Base-by-base conservation (phyloP, 192 early-diverging fungal species). In the Dissophora globulifera region DNA sequence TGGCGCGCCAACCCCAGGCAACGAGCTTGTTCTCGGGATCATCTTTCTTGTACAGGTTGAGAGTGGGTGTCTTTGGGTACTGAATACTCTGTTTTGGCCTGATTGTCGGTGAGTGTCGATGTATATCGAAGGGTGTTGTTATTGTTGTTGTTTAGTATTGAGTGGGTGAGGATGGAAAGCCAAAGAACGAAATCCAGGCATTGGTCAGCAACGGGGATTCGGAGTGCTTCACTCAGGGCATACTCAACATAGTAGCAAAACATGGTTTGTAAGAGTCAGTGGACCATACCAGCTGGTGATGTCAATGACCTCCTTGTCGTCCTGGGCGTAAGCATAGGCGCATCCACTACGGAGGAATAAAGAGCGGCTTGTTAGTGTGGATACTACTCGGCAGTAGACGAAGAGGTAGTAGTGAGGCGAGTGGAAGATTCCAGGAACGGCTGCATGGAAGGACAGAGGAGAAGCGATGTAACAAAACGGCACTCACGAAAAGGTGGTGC, bases 31-130 rank as follows among this genome's bases (percentile, higher is more conserved):
- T 79, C 30, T 69, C 67, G 42, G 67, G 67, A 27, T 71, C 72
- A 45, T 67, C 78, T 13, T 82, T 79, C 48, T 61, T 59, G 66
- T 82, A 82, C 35, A 82, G 58, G 41, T 69, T 66, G 33, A 82
- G 58, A 17, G 81, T 82, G 16, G 81, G 81, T 19, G 78, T 80
- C 46, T 82, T 82, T 47, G 78, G 78, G 64, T 82, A 82, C 45
- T 69, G 67, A 43, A 69, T 69, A 30, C 60, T 62, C 40, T 78
- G 75, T 38, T 63, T 69, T 1, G 67, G 67, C 76, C 76, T 79
- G 53, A 19, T 22, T 13, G 33, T 17, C 46, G 46, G 15, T 2
- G n/a, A n/a, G n/a, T n/a, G n/a, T n/a, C n/a, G n/a, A n/a, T n/a
- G n/a, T n/a, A n/a, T n/a, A n/a, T n/a, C n/a, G n/a, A n/a, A n/a